Evolutionary conservation across 352 stramenopile species (phyloP).

Genomic region (Thalassiosira allenii): DNA sequence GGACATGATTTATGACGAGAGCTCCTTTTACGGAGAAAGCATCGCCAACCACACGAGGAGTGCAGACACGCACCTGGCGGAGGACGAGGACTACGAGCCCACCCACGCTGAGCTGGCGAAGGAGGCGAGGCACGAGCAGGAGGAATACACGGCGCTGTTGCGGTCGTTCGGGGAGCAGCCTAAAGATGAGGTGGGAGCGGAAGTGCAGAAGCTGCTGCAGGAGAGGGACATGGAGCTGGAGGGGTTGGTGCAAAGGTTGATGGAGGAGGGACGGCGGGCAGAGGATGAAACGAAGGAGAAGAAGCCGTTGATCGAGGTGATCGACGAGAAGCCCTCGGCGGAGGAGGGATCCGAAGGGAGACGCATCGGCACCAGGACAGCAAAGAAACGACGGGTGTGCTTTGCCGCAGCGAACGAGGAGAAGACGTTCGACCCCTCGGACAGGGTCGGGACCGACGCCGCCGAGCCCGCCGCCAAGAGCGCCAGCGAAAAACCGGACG

Average conservation of each 20-base stretch:
- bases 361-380: constrained; percentile 4
- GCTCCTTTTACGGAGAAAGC: constrained; percentile 48
- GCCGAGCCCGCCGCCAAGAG: constrained; percentile 81
- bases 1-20: constrained; percentile 31
- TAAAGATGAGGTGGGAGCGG: constrained; percentile 37
- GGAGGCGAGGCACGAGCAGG: constrained; percentile 44
- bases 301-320: constrained; percentile 32
- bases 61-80: background rate
- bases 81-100: constrained; percentile 39
- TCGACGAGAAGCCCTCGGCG: background rate
- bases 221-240: constrained; percentile 78
- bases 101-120: constrained; percentile 50
- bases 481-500: constrained; percentile 84
- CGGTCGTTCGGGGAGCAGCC: constrained; percentile 19
- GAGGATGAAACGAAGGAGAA: constrained; percentile 23
- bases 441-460: constrained; percentile 48
- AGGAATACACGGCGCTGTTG: constrained; percentile 37
- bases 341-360: constrained; percentile 56
- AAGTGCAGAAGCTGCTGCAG: constrained; percentile 76
- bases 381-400: constrained; percentile 64
- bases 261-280: constrained; percentile 38
- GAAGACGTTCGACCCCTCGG: constrained; percentile 28
- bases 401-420: constrained; percentile 76
- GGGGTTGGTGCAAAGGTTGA: constrained; percentile 63
- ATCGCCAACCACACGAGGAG: background rate